Percentiles rank a stretch among this genome's conserved stretches.
Evolutionary conservation across 106 monocot genomes (phyloP).

Genomic region (Allium cepa): DNA sequence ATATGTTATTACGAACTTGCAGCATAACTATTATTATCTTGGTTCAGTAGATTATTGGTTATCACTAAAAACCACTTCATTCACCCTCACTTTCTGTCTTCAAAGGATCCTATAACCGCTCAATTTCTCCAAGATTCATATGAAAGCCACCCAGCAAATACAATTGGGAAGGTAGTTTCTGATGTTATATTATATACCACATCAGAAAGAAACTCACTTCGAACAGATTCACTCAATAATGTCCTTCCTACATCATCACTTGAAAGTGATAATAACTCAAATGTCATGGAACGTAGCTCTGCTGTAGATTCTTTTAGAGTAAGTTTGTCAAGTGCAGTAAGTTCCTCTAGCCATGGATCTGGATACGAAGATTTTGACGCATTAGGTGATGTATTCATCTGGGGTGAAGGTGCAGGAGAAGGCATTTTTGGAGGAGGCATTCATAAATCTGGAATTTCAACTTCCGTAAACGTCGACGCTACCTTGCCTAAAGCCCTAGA

Average conservation of each 20-base stretch:
- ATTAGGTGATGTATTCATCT: slow-evolving; percentile 52
- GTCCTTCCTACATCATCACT: slow-evolving; percentile 11
- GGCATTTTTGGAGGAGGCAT: slow-evolving; percentile 32
- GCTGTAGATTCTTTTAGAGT: slow-evolving; percentile 40
- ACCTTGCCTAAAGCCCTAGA: slow-evolving; percentile 52
- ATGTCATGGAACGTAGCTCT: slow-evolving; percentile 18
- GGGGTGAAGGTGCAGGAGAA: slow-evolving; percentile 44
- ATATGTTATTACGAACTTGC: too few species aligned
- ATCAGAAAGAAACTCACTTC: slow-evolving; percentile 8
- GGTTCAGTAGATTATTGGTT: not conserved
- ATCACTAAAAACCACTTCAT: not conserved
- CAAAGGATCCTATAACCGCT: slow-evolving; percentile 21
- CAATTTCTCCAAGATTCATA: slow-evolving; percentile 11
- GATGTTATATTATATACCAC: slow-evolving; percentile 34
- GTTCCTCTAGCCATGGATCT: slow-evolving; percentile 61
- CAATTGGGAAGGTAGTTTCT: slow-evolving; percentile 24
- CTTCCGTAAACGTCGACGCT: slow-evolving; percentile 17
- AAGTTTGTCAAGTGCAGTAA: slow-evolving; percentile 51
- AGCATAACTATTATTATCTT: not conserved
- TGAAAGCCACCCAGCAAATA: slow-evolving; percentile 18
- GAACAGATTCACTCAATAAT: slow-evolving; percentile 16
- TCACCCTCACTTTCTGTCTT: slow-evolving; percentile 1
- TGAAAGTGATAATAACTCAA: slow-evolving; percentile 17
- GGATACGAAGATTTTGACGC: slow-evolving; percentile 48
- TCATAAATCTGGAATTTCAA: slow-evolving; percentile 20